These are phyloP conservation scores for Pinus tabuliformis DNA, from an alignment of 75 land plant species.

Conservation along the genomic window DNA sequence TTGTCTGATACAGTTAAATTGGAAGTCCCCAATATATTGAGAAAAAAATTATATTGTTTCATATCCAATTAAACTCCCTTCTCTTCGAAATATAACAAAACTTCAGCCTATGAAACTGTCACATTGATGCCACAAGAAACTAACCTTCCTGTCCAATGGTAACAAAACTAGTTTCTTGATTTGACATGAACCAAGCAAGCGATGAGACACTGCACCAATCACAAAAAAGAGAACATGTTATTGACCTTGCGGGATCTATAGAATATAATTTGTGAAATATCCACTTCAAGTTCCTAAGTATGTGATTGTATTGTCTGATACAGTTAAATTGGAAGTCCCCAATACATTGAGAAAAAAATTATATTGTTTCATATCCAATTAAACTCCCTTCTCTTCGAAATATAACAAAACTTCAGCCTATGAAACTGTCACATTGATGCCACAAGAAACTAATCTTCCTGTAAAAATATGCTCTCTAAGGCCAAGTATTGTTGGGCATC, in stretches of 20 bases:
- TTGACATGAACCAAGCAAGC: conserved; percentile 94
- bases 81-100: background rate
- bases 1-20: background rate
- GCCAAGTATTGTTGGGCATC: conserved; percentile 74
- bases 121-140: background rate
- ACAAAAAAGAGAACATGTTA: background rate
- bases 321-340: background rate
- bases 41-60: background rate
- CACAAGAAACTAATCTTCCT: conserved; percentile 60
- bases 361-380: background rate
- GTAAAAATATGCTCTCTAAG: conserved; percentile 90
- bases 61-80: background rate
- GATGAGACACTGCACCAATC: conserved; percentile 77
- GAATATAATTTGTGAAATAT: background rate
- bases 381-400: background rate
- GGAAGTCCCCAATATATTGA: background rate
- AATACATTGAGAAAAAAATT: background rate
- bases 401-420: background rate
- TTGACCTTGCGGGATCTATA: background rate
- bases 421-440: background rate
- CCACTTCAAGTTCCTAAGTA: background rate
- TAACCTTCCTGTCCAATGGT: conserved; percentile 97
- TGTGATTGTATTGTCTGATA: background rate
- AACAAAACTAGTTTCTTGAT: conserved; percentile 95
- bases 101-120: background rate